phyloP scores from a whole-genome alignment of 2,329 filamentous ascomycete species.

The Macrophomina phaseolina region DNA sequence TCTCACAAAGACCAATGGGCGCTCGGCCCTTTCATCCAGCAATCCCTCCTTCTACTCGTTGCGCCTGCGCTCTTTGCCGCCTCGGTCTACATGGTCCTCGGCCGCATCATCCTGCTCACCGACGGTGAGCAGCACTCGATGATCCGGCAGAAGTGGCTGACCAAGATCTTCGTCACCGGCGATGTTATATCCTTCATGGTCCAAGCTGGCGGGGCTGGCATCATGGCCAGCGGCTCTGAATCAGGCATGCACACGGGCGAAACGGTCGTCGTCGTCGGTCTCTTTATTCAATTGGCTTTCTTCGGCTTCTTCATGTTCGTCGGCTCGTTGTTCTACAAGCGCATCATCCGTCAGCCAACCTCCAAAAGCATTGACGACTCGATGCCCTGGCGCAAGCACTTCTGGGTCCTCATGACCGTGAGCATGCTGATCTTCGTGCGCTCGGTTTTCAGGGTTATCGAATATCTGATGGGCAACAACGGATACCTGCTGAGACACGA shows the following conservation, averaged over 20 bases:
- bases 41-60: slow-evolving; percentile 52
- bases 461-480: slow-evolving; percentile 53
- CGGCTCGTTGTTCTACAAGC: slow-evolving; percentile 38
- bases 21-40: slow-evolving; percentile 50
- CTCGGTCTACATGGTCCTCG: slow-evolving; percentile 52
- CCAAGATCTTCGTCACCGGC: slow-evolving; percentile 51
- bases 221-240: slow-evolving; percentile 9
- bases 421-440: slow-evolving; percentile 56
- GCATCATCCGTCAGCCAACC: neutral
- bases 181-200: slow-evolving; percentile 51
- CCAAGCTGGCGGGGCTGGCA: slow-evolving; percentile 35
- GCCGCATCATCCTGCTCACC: slow-evolving; percentile 45
- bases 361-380: neutral
- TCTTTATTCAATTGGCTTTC: slow-evolving; percentile 41
- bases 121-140: slow-evolving; percentile 44
- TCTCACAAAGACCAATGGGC: slow-evolving; percentile 42
- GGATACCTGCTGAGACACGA: slow-evolving; percentile 54
- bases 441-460: slow-evolving; percentile 55
- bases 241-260: slow-evolving; percentile 1
- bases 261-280: slow-evolving; percentile 34
- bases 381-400: slow-evolving; percentile 41
- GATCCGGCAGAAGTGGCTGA: slow-evolving; percentile 45
- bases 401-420: slow-evolving; percentile 51
- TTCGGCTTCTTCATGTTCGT: slow-evolving; percentile 41
- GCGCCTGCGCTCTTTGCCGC: slow-evolving; percentile 55